Conservation (phyloP, 2,329 filamentous ascomycete genomes). For the Neonectria coccinea region DNA sequence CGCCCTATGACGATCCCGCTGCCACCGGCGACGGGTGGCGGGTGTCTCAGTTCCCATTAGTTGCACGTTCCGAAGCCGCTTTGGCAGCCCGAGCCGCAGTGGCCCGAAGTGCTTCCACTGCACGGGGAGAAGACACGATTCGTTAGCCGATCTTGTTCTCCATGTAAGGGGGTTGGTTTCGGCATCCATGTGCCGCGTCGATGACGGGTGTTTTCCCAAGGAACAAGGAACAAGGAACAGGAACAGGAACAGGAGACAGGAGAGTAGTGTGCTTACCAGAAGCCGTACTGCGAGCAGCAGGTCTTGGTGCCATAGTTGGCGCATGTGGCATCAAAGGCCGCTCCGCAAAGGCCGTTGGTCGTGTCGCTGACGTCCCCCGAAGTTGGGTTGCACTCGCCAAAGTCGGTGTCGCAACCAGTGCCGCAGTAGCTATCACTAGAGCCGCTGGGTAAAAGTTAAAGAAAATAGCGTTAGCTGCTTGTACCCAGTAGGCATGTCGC, state of each 20-base stretch:
- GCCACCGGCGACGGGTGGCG: neutral
- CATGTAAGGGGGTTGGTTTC: neutral
- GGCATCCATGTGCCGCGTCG: neutral
- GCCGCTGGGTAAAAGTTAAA: constrained; percentile 43
- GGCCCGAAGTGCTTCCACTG: constrained; percentile 44
- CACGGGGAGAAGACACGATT: neutral
- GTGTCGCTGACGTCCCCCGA: constrained; percentile 44
- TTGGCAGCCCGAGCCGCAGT: constrained; percentile 53
- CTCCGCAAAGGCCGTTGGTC: constrained; percentile 54
- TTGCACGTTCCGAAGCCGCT: constrained; percentile 49
- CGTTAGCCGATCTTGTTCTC: constrained; percentile 15
- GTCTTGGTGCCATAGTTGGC: constrained; percentile 47
- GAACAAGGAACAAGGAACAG: neutral
- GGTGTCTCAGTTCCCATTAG: constrained; percentile 28
- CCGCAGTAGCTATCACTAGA: constrained; percentile 50
- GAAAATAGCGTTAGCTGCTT: constrained; percentile 27
- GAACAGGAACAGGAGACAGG: neutral
- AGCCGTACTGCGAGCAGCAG: constrained; percentile 54
- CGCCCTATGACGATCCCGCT: neutral
- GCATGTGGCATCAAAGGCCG: constrained; percentile 48
- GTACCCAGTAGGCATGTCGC: neutral
- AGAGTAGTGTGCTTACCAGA: constrained; percentile 48
- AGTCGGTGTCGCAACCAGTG: constrained; percentile 53
- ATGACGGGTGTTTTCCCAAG: neutral
- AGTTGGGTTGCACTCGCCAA: constrained; percentile 49